Conservation (phyloP, 2,329 filamentous ascomycete genomes). For the Pestalotiopsis sp. region DNA sequence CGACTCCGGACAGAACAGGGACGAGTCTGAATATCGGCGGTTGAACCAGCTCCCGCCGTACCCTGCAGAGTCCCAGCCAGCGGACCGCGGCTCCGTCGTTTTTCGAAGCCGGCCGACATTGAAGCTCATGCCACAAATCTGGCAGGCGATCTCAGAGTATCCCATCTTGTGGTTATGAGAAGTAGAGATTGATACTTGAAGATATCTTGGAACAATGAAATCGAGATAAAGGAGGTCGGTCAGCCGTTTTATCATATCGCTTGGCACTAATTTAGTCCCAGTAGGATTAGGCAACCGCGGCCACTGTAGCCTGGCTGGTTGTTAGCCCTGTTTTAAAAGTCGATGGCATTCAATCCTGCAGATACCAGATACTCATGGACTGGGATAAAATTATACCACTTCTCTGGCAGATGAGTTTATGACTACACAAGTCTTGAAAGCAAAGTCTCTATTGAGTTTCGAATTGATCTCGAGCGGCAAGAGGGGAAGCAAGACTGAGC, state of each 20-base stretch:
- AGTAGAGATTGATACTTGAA: no score
- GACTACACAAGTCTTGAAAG: no score
- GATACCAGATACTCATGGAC: no score
- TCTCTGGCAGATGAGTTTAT: no score
- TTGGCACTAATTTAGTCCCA: not conserved
- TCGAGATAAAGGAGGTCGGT: not conserved
- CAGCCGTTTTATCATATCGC: not conserved
- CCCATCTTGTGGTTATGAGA: not conserved
- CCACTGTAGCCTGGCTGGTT: not conserved
- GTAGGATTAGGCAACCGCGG: not conserved
- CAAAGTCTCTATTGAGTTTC: no score
- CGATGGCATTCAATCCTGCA: no score
- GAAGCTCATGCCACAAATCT: slow-evolving; percentile 6
- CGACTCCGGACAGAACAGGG: not conserved
- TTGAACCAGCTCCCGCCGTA: not conserved
- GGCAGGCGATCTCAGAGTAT: not conserved
- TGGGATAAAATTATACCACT: no score
- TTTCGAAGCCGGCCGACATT: slow-evolving; percentile 6
- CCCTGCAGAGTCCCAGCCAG: not conserved
- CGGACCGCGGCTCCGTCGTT: not conserved
- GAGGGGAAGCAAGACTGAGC: no score
- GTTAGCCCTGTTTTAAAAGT: no score
- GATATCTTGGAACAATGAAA: not conserved
- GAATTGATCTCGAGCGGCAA: no score
- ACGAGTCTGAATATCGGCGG: not conserved